A percentile compares a stretch with the other conserved stretches of the same genome.
These are phyloP conservation scores for Avena atlantica DNA, from an alignment of 176 grass and related monocot species.

Conservation along the genomic window DNA sequence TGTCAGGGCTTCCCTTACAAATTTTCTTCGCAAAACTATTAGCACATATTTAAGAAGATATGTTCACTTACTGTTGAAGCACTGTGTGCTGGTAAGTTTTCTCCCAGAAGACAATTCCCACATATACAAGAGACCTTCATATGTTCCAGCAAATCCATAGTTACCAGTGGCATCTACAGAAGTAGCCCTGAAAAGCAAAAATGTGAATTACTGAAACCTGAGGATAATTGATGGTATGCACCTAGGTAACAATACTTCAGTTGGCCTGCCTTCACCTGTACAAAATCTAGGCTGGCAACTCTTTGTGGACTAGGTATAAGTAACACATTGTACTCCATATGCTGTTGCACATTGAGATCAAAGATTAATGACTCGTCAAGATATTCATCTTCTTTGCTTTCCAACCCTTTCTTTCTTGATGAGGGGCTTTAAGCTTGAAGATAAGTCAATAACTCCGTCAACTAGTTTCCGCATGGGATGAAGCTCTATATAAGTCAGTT, in stretches of 20 bases:
- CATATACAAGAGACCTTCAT: constrained; percentile 69
- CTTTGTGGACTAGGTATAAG: background rate
- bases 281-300: background rate
- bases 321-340: background rate
- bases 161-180: constrained; percentile 61
- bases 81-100: constrained; percentile 51
- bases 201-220: constrained; percentile 25
- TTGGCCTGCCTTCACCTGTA: constrained; percentile 15
- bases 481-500: constrained; percentile 1
- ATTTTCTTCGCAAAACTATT: background rate
- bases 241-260: background rate
- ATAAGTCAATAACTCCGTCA: constrained; percentile 14
- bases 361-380: constrained; percentile 21
- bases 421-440: constrained; percentile 31
- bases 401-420: constrained; percentile 23
- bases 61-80: constrained; percentile 67
- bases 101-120: constrained; percentile 82
- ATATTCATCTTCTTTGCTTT: constrained; percentile 24
- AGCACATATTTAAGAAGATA: constrained; percentile 20
- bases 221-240: constrained; percentile 28
- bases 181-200: constrained; percentile 66
- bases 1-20: background rate
- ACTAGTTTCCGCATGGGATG: constrained; percentile 23
- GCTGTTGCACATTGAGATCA: background rate
- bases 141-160: constrained; percentile 77